Base-by-base conservation (phyloP, 2,329 filamentous ascomycete species). In the Phoma sp. region DNA sequence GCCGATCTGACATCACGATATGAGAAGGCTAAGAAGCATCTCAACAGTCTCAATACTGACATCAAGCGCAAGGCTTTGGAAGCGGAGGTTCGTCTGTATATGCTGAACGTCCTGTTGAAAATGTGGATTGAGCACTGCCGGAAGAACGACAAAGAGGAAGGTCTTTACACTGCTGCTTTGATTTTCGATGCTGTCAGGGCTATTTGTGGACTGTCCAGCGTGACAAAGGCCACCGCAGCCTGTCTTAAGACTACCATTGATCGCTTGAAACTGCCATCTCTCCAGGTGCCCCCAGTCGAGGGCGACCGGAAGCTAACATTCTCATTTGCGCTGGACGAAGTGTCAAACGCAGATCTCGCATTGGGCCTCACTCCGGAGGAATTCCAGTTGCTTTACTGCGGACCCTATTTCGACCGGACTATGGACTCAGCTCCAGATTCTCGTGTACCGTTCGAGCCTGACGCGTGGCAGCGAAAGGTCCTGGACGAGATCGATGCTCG, bases 391-490 rank as follows among this genome's bases (percentile, higher is more conserved):
- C 72, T 83, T 7, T 78, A 89, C 66, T 88, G 84, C 43, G 89
- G 89, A 0, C 89, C 89, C 0, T 91, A 89, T 65, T 82, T 93
- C 72, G 89, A 92, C 63, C 80, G 89, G n/a, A 86, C 82, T 60
- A 88, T 91, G 64, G 87, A 89, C 64, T 86, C 89, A 0, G 78
- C 78, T 10, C 82, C 84, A 0, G 90, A 93, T 68, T 58, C 78
- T n/a, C 83, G 90, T 55, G 89, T 91, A 0, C 80, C 81, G 1
- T 93, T 93, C 67, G 75, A 86, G 4, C 89, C 90, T 1, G 89
- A 93, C 75, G 83, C 82, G 3, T 93, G 89, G 90, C 89, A 93
- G 72, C 78, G 87, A 50, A 79, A 84, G 33, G 89, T 93, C 0
- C 79, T 93, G 0, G 88, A 93, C 58, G 83, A 85, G 35, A 86